phyloP scores from a whole-genome alignment of 2,329 filamentous ascomycete genomes.

The Plectosphaerella plurivora region DNA sequence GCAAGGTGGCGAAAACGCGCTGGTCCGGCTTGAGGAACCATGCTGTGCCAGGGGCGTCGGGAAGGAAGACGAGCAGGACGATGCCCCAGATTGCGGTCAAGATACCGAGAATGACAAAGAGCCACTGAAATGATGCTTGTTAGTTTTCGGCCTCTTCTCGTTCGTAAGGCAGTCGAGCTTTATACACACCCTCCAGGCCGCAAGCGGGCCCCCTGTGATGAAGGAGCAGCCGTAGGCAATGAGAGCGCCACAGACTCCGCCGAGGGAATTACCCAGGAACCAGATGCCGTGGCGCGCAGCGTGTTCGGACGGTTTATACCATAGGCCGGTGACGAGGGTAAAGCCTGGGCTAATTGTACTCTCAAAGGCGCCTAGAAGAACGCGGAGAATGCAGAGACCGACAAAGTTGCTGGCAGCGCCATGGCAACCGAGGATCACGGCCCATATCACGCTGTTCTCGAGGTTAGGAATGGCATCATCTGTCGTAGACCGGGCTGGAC shows the following conservation, averaged over 20 bases:
- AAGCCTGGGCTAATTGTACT: constrained; percentile 26
- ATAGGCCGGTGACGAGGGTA: constrained; percentile 30
- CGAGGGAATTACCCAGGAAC: constrained; percentile 23
- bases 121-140: constrained; percentile 14
- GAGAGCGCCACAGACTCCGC: constrained; percentile 26
- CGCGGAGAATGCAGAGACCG: constrained; percentile 26
- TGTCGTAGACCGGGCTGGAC: background rate
- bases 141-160: background rate
- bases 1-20: background rate
- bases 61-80: constrained; percentile 20
- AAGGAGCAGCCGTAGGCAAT: constrained; percentile 28
- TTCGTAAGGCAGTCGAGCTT: background rate
- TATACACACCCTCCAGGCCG: constrained; percentile 18
- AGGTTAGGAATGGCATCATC: constrained; percentile 2
- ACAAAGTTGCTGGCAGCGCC: constrained; percentile 23
- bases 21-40: constrained; percentile 17
- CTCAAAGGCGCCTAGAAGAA: constrained; percentile 32
- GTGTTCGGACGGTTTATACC: constrained; percentile 32
- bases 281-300: constrained; percentile 28
- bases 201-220: constrained; percentile 17
- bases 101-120: constrained; percentile 29
- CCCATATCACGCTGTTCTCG: constrained; percentile 25
- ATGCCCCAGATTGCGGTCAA: constrained; percentile 21
- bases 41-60: constrained; percentile 21
- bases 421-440: constrained; percentile 22